Conservation (phyloP, 1,139 yeast species). For the Kodamaea sp. region DNA sequence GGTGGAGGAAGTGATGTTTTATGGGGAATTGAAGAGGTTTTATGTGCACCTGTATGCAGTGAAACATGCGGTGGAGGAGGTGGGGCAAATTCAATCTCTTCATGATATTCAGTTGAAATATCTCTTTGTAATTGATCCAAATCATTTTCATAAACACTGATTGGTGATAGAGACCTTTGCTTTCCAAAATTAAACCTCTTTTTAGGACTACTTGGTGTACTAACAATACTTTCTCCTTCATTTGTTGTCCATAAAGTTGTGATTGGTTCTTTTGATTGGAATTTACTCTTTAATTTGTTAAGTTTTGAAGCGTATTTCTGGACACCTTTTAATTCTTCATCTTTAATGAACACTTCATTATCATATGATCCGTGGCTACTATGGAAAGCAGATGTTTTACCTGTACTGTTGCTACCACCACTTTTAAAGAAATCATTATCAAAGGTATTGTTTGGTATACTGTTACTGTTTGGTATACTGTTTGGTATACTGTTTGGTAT, state of each 20-base stretch:
- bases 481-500: too few species aligned
- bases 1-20: too few species aligned
- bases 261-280: conserved; percentile 37
- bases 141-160: conserved; percentile 17
- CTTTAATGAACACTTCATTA: conserved; percentile 16
- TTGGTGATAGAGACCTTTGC: conserved; percentile 16
- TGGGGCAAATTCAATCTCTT: conserved; percentile 15
- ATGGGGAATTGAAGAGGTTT: too few species aligned
- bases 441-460: too few species aligned
- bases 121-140: conserved; percentile 23
- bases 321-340: conserved; percentile 14
- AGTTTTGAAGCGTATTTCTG: conserved; percentile 28
- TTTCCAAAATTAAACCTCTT: conserved; percentile 4
- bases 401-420: too few species aligned
- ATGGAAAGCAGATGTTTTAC: neutral
- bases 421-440: too few species aligned
- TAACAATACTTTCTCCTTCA: conserved; percentile 1
- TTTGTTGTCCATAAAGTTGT: conserved; percentile 20
- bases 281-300: conserved; percentile 29
- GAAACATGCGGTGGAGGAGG: conserved; percentile 21
- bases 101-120: conserved; percentile 10
- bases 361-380: neutral
- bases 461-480: conserved; percentile 6
- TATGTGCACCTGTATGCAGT: too few species aligned
- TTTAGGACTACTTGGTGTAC: conserved; percentile 4